Conservation (phyloP, 2,329 filamentous ascomycete genomes). For the Penicillium sp. region DNA sequence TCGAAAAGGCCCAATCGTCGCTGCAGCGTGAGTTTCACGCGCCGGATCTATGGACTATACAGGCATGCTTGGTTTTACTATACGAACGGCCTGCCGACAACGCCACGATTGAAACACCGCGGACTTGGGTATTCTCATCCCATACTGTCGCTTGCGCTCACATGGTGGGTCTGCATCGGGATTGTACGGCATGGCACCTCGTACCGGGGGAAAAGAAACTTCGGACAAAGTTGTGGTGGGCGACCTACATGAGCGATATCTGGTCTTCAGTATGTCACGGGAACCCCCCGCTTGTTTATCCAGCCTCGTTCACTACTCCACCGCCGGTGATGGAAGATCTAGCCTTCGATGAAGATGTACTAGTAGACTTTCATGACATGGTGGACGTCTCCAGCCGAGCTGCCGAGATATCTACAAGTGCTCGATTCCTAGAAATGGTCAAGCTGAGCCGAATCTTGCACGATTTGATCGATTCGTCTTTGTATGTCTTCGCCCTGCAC, state of each 20-base stretch:
- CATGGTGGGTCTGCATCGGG: slow-evolving; percentile 54
- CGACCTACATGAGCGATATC: slow-evolving; percentile 47
- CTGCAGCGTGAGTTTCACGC: slow-evolving; percentile 54
- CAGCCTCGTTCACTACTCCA: slow-evolving; percentile 48
- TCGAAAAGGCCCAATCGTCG: slow-evolving; percentile 50
- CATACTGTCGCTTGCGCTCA: slow-evolving; percentile 53
- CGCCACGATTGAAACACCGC: slow-evolving; percentile 54
- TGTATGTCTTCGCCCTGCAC: background rate
- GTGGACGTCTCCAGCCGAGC: slow-evolving; percentile 4
- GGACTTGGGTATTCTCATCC: slow-evolving; percentile 51
- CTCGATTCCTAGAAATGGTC: slow-evolving; percentile 41
- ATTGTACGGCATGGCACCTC: slow-evolving; percentile 50
- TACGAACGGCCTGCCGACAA: slow-evolving; percentile 53
- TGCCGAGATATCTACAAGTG: slow-evolving; percentile 39
- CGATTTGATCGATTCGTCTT: slow-evolving; percentile 8
- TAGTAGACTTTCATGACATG: slow-evolving; percentile 29
- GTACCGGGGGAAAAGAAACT: slow-evolving; percentile 46
- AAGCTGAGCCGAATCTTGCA: slow-evolving; percentile 9
- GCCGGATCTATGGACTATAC: slow-evolving; percentile 53
- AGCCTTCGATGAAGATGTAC: slow-evolving; percentile 50
- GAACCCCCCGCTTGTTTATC: slow-evolving; percentile 52
- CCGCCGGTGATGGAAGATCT: slow-evolving; percentile 50
- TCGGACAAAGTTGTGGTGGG: slow-evolving; percentile 55
- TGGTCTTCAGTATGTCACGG: slow-evolving; percentile 56
- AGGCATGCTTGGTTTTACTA: slow-evolving; percentile 53